These are phyloP conservation scores for Dactylonectria estremocensis DNA, from an alignment of 2,329 filamentous ascomycete species.

Conservation along the genomic window DNA sequence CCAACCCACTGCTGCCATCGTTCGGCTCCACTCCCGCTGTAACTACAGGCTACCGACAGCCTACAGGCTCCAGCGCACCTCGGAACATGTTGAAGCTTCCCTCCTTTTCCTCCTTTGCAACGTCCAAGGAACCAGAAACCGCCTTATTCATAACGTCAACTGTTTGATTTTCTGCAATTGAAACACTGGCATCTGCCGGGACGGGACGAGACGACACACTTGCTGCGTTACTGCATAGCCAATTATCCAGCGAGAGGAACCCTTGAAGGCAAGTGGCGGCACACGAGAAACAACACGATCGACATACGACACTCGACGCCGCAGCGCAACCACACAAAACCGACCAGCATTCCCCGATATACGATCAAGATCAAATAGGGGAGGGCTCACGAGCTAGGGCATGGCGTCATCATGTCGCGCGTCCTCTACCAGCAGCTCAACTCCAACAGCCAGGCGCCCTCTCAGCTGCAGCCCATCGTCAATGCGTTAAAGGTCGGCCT, in stretches of 20 bases:
- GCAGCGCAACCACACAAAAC: slow-evolving; percentile 10
- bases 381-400: slow-evolving; percentile 32
- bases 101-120: slow-evolving; percentile 19
- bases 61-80: background rate
- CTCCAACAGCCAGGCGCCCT: slow-evolving; percentile 30
- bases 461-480: slow-evolving; percentile 41
- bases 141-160: background rate
- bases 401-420: slow-evolving; percentile 52
- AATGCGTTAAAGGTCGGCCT: slow-evolving; percentile 42
- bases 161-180: slow-evolving; percentile 6
- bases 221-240: background rate
- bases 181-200: no score
- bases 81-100: slow-evolving; percentile 18
- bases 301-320: slow-evolving; percentile 14
- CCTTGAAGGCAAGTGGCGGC: background rate
- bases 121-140: slow-evolving; percentile 6
- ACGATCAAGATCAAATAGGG: background rate
- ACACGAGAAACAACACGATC: slow-evolving; percentile 15
- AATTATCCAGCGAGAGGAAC: background rate
- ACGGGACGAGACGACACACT: background rate
- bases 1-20: no score
- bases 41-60: background rate
- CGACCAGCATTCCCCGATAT: background rate
- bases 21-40: slow-evolving; percentile 6
- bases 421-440: slow-evolving; percentile 40